These are phyloP conservation scores for Orbilia oligospora DNA, from an alignment of 2,329 filamentous ascomycete species.

Conservation along the genomic window DNA sequence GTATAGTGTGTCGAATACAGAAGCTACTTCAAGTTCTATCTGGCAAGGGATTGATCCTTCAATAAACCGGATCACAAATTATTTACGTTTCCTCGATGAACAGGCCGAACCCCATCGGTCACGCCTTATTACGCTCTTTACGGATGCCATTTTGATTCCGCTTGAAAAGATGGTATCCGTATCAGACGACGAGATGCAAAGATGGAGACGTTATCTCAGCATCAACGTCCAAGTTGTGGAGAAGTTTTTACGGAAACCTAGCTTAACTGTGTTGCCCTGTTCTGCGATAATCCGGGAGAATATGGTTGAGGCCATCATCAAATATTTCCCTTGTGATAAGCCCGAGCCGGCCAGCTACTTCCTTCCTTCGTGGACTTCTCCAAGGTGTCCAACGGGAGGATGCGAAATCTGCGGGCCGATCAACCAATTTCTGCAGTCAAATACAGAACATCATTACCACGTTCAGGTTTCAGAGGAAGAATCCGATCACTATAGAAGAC, in stretches of 20 bases:
- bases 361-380: constrained; percentile 42
- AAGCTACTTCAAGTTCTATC: background rate
- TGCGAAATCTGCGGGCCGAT: constrained; percentile 32
- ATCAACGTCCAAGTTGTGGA: background rate
- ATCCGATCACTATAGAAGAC: constrained; percentile 1
- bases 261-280: constrained; percentile 1
- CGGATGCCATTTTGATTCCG: constrained; percentile 2
- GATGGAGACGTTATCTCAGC: constrained; percentile 2
- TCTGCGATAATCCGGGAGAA: constrained; percentile 25
- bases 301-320: constrained; percentile 24
- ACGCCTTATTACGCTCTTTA: constrained; percentile 9
- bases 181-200: background rate
- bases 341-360: constrained; percentile 26
- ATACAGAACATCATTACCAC: constrained; percentile 20
- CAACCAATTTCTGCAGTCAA: constrained; percentile 54
- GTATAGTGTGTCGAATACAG: background rate
- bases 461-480: background rate
- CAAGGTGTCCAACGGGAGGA: constrained; percentile 27
- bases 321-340: constrained; percentile 18
- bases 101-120: constrained; percentile 28
- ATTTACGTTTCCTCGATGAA: constrained; percentile 27
- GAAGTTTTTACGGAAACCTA: background rate
- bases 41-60: background rate
- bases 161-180: background rate
- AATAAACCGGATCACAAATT: constrained; percentile 1